phyloP scores from a whole-genome alignment of 345 rosid genomes.

The Cochlearia excelsa region DNA sequence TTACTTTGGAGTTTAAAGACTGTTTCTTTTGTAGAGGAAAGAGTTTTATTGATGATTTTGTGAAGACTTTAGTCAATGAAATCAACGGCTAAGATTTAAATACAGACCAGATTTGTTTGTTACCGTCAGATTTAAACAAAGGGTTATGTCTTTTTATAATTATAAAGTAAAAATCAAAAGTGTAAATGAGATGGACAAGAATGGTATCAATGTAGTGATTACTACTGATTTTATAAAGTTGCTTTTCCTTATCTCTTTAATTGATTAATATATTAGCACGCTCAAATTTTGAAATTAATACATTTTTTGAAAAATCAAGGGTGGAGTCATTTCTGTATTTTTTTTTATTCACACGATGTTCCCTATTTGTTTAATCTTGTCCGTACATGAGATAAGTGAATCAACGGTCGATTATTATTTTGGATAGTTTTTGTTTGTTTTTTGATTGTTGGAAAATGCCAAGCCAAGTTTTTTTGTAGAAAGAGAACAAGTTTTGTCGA shows the following conservation, averaged over 20 bases:
- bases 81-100: constrained; percentile 46
- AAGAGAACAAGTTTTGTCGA: too few species aligned
- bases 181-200: constrained; percentile 21
- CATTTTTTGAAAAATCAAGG: constrained; percentile 5
- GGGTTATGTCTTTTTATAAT: too few species aligned
- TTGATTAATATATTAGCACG: constrained; percentile 42
- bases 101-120: neutral
- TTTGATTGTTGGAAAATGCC: too few species aligned
- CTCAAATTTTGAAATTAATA: constrained; percentile 31
- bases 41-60: constrained; percentile 48
- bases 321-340: constrained; percentile 4
- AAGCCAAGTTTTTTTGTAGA: too few species aligned
- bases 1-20: constrained; percentile 34
- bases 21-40: constrained; percentile 28
- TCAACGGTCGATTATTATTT: constrained; percentile 14
- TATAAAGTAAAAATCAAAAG: too few species aligned
- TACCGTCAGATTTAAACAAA: constrained; percentile 22
- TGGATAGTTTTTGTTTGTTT: too few species aligned
- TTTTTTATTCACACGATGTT: constrained; percentile 8
- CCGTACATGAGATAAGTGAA: constrained; percentile 20
- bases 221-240: constrained; percentile 32
- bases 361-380: constrained; percentile 14
- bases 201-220: constrained; percentile 33
- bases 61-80: constrained; percentile 32
- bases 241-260: constrained; percentile 33